Conservation (phyloP, 2,329 filamentous ascomycete species). For the Trichoderma koningii region DNA sequence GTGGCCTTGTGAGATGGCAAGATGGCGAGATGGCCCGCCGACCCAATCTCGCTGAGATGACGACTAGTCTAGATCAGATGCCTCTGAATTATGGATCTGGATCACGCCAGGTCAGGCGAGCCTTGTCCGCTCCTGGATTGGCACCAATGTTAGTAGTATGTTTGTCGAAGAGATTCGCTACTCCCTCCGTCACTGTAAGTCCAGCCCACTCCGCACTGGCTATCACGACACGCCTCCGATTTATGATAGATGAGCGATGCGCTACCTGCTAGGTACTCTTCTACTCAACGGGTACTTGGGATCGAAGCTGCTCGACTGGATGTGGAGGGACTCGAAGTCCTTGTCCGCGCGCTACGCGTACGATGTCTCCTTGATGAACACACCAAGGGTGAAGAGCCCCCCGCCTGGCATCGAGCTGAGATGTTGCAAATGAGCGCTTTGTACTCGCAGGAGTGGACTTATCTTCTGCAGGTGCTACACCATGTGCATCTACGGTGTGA, state of each 20-base stretch:
- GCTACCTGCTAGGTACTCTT: background rate
- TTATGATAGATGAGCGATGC: conserved; percentile 7
- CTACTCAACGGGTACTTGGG: background rate
- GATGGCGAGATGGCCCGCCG: conserved; percentile 28
- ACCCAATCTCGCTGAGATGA: conserved; percentile 32
- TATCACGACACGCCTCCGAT: background rate
- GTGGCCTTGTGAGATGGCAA: conserved; percentile 10
- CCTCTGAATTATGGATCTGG: conserved; percentile 29
- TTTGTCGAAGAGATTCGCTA: too few species aligned
- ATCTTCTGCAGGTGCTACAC: background rate
- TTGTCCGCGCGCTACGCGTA: background rate
- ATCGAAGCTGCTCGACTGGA: conserved; percentile 1
- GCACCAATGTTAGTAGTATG: background rate
- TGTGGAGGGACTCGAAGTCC: background rate
- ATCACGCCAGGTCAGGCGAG: conserved; percentile 30
- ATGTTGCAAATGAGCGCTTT: conserved; percentile 2
- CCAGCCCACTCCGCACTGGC: background rate
- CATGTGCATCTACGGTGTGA: background rate
- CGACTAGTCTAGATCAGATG: conserved; percentile 30
- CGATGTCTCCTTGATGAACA: background rate
- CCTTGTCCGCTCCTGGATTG: conserved; percentile 17
- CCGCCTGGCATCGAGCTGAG: background rate
- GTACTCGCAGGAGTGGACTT: background rate
- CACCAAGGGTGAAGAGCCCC: background rate
- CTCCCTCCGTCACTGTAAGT: background rate